phyloP scores from a whole-genome alignment of 345 rosid species.

The Dovyalis caffra region DNA sequence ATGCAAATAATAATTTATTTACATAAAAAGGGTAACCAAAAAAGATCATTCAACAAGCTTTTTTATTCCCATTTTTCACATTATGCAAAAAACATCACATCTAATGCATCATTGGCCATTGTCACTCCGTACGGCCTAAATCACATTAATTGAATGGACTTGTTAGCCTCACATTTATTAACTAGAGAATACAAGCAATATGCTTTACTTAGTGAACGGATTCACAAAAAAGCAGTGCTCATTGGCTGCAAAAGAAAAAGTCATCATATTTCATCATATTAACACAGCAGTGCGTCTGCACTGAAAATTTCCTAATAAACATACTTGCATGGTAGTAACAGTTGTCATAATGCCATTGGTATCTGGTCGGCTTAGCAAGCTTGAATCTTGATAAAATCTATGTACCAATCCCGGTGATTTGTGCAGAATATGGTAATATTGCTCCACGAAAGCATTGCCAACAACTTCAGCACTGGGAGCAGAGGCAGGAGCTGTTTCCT shows the following conservation, averaged over 20 bases:
- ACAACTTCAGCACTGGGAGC: constrained; percentile 37
- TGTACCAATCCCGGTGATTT: constrained; percentile 39
- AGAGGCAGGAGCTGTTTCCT: constrained; percentile 47
- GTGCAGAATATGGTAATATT: constrained; percentile 51
- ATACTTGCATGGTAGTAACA: constrained; percentile 54
- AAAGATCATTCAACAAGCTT: no score
- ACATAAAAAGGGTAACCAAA: background rate
- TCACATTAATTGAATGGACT: background rate
- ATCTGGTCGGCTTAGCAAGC: constrained; percentile 52
- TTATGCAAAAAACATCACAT: background rate
- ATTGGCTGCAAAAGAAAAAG: background rate
- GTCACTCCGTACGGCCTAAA: background rate
- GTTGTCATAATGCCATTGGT: constrained; percentile 45
- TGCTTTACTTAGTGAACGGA: no score
- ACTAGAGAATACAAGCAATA: background rate
- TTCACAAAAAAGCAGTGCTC: background rate
- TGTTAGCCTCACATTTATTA: background rate
- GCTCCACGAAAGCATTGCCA: constrained; percentile 60
- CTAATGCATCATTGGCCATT: background rate
- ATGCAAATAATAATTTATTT: no score
- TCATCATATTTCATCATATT: background rate
- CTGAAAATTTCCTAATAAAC: constrained; percentile 6
- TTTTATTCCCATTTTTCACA: no score
- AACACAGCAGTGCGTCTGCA: background rate
- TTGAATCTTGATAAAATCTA: constrained; percentile 57